These are phyloP conservation scores for Samsoniella hepiali DNA, from an alignment of 2,329 filamentous ascomycete species.

Conservation along the genomic window DNA sequence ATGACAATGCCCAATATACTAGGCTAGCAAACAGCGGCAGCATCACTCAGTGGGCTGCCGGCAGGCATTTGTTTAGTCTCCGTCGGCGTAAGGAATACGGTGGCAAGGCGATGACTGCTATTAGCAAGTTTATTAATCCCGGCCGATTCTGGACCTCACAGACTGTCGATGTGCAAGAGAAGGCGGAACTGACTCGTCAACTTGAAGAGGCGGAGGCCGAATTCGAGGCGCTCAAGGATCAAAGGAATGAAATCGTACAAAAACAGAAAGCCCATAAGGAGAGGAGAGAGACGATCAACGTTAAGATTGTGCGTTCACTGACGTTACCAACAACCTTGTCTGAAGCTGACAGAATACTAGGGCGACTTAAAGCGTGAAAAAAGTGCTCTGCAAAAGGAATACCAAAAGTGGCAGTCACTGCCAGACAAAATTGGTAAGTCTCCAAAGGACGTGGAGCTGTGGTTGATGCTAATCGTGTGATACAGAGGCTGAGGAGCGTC, in stretches of 20 bases:
- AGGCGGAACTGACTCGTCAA: conserved; percentile 55
- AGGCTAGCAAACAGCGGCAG: conserved; percentile 54
- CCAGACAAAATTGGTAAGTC: conserved; percentile 67
- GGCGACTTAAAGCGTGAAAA: conserved; percentile 59
- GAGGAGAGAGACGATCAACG: conserved; percentile 34
- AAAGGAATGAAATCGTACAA: conserved; percentile 22
- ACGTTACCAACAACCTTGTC: not conserved
- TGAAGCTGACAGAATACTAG: conserved; percentile 35
- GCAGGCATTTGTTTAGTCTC: conserved; percentile 60
- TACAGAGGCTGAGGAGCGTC: conserved; percentile 35
- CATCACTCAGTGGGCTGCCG: conserved; percentile 69
- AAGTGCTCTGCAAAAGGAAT: conserved; percentile 61
- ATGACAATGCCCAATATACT: conserved; percentile 66
- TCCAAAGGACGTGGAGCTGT: not conserved
- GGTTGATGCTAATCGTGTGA: conserved; percentile 21
- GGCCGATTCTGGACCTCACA: conserved; percentile 75
- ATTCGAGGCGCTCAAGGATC: conserved; percentile 34
- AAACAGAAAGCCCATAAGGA: conserved; percentile 38
- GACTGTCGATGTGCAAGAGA: conserved; percentile 66
- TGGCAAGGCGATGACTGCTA: conserved; percentile 65
- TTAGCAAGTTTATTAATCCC: conserved; percentile 55
- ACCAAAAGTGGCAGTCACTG: conserved; percentile 62
- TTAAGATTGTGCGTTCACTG: conserved; percentile 33
- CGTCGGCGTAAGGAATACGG: conserved; percentile 78
- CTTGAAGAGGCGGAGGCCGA: conserved; percentile 42